These are phyloP conservation scores for Rhynchospora breviuscula DNA, from an alignment of 176 grass and related monocot genomes.

Conservation along the genomic window DNA sequence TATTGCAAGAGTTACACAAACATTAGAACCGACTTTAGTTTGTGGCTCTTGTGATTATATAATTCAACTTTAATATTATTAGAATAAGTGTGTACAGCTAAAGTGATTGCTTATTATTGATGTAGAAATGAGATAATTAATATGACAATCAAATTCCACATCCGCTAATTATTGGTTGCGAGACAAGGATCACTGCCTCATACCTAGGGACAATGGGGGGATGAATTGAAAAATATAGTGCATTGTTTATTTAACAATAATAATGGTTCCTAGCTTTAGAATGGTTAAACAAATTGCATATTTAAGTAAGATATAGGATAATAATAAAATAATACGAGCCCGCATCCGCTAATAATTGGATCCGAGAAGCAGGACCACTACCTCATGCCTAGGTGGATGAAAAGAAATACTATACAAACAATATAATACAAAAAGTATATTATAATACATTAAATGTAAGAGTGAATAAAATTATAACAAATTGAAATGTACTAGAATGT, in stretches of 20 bases:
- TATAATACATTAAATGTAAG: neutral
- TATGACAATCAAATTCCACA: neutral
- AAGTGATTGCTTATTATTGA: neutral
- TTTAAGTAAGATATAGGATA: neutral
- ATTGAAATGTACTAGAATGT: conserved; percentile 53
- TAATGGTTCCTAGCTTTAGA: too few relatives aligned
- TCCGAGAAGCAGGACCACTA: neutral
- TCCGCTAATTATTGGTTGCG: neutral
- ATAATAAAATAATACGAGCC: neutral
- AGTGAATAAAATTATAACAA: neutral
- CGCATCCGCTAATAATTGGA: neutral
- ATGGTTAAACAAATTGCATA: too few relatives aligned
- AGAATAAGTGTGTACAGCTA: neutral
- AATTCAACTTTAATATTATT: neutral
- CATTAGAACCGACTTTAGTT: too few relatives aligned
- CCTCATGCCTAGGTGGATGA: neutral
- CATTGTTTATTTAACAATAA: too few relatives aligned
- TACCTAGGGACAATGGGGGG: neutral
- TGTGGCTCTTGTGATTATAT: neutral
- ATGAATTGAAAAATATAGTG: too few relatives aligned
- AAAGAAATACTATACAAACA: neutral
- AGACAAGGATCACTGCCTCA: neutral
- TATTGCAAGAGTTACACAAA: too few relatives aligned
- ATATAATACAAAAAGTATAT: neutral
- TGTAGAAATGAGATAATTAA: neutral